Conservation (phyloP, 2,329 filamentous ascomycete genomes). For the Pleochaeta shiraiana region DNA sequence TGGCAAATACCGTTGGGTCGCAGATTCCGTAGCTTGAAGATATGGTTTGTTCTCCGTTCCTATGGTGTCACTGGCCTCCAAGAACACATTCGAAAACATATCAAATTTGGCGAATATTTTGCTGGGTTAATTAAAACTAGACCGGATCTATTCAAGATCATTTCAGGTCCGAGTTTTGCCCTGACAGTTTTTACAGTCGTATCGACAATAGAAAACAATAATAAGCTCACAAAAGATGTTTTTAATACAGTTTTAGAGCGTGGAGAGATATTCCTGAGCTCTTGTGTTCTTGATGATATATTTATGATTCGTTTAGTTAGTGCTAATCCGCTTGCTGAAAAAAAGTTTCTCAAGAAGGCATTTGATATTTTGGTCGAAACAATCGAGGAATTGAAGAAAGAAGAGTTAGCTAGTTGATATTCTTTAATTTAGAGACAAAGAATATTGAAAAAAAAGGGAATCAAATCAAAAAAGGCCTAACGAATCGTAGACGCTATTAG, state of each 20-base stretch:
- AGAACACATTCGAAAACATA: conserved; percentile 45
- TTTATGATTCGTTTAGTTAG: conserved; percentile 71
- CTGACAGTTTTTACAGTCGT: conserved; percentile 55
- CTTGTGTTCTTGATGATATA: conserved; percentile 46
- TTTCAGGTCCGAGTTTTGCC: conserved; percentile 54
- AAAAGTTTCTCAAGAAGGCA: conserved; percentile 46
- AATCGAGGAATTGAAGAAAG: conserved; percentile 16
- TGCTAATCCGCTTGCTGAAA: conserved; percentile 44
- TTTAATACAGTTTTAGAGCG: conserved; percentile 52
- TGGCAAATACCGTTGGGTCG: conserved; percentile 92
- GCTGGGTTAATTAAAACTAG: conserved; percentile 33
- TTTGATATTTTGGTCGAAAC: conserved; percentile 47
- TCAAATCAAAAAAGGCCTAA: too few species aligned
- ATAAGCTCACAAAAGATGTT: conserved; percentile 46
- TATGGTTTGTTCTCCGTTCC: conserved; percentile 80
- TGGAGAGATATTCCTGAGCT: conserved; percentile 68
- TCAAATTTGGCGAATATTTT: conserved; percentile 50
- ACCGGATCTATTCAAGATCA: conserved; percentile 50
- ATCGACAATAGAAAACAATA: conserved; percentile 20
- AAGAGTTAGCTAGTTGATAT: too few species aligned
- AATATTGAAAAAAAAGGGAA: too few species aligned
- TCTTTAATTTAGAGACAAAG: too few species aligned
- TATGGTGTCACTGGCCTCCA: conserved; percentile 63
- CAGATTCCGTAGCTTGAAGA: conserved; percentile 71
- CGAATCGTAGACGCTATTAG: too few species aligned